Conservation (phyloP, 768 basidiomycete genomes). For the Suillus americanus region DNA sequence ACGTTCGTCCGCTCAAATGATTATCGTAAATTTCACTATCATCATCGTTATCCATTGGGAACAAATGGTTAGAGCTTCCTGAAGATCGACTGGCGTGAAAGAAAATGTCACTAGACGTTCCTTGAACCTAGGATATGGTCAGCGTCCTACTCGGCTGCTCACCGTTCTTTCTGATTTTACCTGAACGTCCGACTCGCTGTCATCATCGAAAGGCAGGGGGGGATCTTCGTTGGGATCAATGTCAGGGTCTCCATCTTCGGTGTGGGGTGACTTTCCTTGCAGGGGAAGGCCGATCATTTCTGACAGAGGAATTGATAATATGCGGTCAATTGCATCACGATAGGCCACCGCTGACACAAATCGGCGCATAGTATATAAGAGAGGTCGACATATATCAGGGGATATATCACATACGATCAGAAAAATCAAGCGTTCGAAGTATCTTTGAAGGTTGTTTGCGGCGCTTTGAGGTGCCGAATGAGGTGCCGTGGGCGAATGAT, state of each 20-base stretch:
- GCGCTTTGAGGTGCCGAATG: slow-evolving; percentile 7
- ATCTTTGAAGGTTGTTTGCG: slow-evolving; percentile 22
- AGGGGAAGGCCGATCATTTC: background rate
- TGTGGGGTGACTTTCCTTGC: background rate
- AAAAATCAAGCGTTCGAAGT: slow-evolving; percentile 24
- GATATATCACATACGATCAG: slow-evolving; percentile 24
- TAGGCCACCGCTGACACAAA: slow-evolving; percentile 22
- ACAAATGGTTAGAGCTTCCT: background rate
- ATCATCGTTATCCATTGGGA: background rate
- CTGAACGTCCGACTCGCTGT: slow-evolving; percentile 4
- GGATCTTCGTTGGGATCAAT: background rate
- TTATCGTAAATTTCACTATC: background rate
- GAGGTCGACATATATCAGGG: background rate
- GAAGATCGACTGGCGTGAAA: background rate
- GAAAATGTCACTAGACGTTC: background rate
- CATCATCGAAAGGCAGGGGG: background rate
- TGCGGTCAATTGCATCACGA: slow-evolving; percentile 30
- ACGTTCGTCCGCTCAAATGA: background rate
- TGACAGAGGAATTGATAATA: slow-evolving; percentile 11
- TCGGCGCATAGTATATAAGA: slow-evolving; percentile 8
- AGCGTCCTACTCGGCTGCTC: background rate
- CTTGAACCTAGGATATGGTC: background rate
- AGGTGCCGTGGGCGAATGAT: background rate
- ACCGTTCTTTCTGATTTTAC: background rate
- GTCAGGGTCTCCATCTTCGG: background rate